Evolutionary conservation across 495 filamentous ascomycete genomes (phyloP), one percentile per base, ranked within the genome.

Genomic region (Podospora anserina): DNA sequence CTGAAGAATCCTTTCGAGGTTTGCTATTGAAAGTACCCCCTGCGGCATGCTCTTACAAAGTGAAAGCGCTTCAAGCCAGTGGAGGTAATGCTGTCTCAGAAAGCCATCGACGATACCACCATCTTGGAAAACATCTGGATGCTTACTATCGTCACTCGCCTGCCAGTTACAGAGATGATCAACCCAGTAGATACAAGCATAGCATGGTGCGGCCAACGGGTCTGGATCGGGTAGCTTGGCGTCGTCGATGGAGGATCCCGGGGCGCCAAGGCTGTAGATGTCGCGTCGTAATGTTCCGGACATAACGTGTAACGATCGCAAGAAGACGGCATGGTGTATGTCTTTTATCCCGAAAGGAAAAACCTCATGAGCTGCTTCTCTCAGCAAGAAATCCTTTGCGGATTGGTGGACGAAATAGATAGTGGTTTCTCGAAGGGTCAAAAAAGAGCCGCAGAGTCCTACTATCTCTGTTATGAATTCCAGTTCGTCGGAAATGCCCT

Each of bases 81-180:
- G 76, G n/a, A 87, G 75, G 56, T 85, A 78, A 70, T 85, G 76
- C 64, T 73, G 39, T 66, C 70, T 49, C 18, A 85, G 69, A 53
- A 85, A 86, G 6, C n/a, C 19, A 56, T 76, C 34, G 11, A 79
- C 70, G 11, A 65, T 61, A 66, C 68, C 69, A 26, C 69, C 58
- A 61, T 80, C 70, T 56, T 64, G 27, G 20, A 23, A 23, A 23
- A 23, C 0, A 23, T 23, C 20, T 23, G 20, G 20, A 1, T 23
- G 20, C 1, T 23, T 23, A 1, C 20, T 23, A 23, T 23, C 20
- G 1, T 23, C 20, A 1, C 20, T 23, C 20, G 20, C 20, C 20
- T 23, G 20, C 20, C 20, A 1, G 20, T 23, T 0, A 23, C 20
- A 23, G 20, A 57, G 55, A 23, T 57, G 55, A 18, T 57, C 18